A percentile compares a stretch with the other conserved stretches of the same genome.
Conservation (phyloP, 352 stramenopile species). For the Phytophthora colocasiae region DNA sequence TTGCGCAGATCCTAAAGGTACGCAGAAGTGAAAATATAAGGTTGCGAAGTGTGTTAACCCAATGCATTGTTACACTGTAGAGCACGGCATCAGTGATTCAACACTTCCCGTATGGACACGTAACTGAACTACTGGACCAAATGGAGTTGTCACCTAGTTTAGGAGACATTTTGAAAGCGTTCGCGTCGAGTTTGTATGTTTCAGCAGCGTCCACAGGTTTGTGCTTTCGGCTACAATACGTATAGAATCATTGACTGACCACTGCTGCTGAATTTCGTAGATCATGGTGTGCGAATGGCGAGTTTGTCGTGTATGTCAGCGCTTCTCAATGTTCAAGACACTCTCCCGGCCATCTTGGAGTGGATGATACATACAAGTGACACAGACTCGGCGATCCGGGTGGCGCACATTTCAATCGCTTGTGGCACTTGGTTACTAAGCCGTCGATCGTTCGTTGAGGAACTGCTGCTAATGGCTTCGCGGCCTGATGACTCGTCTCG, state of each 20-base stretch:
- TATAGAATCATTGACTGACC: background rate
- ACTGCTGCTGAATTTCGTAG: constrained; percentile 31
- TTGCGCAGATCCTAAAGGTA: constrained; percentile 82
- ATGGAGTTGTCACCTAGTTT: constrained; percentile 62
- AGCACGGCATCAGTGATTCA: constrained; percentile 77
- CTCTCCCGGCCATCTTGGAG: constrained; percentile 63
- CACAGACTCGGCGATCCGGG: constrained; percentile 49
- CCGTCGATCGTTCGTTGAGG: constrained; percentile 76
- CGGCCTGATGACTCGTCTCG: constrained; percentile 61
- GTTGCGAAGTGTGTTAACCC: background rate
- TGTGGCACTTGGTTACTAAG: constrained; percentile 66
- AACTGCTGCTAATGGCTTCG: constrained; percentile 75
- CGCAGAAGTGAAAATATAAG: constrained; percentile 3
- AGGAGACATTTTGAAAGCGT: constrained; percentile 66
- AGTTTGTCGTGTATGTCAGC: constrained; percentile 83
- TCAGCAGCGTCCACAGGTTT: constrained; percentile 65
- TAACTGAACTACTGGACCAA: constrained; percentile 56
- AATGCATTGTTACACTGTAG: constrained; percentile 29
- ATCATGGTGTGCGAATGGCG: constrained; percentile 81
- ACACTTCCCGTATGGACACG: constrained; percentile 79
- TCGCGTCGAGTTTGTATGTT: constrained; percentile 76
- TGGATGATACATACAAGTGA: constrained; percentile 76
- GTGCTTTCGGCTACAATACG: background rate
- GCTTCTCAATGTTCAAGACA: constrained; percentile 77
- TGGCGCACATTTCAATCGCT: constrained; percentile 69